Conservation (phyloP, 1,284 basidiomycete genomes). For the Cerrena zonata region DNA sequence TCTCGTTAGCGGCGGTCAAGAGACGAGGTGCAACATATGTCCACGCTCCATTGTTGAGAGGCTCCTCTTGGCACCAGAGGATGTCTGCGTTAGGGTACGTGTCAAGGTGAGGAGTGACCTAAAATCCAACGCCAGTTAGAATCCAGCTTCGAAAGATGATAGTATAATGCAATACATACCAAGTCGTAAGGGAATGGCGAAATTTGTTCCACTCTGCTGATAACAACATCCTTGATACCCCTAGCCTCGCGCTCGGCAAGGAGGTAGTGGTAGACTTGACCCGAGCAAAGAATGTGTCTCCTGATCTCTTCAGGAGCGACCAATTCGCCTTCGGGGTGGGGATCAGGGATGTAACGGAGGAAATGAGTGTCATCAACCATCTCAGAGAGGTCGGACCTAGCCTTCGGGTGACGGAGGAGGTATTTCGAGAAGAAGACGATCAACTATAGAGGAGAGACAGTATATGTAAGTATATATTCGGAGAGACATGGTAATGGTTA, state of each 20-base stretch:
- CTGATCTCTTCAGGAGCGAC: slow-evolving; percentile 82
- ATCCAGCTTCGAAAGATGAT: no score
- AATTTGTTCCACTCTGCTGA: slow-evolving; percentile 90
- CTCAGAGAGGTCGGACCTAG: slow-evolving; percentile 81
- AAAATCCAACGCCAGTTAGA: not conserved
- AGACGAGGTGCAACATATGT: slow-evolving; percentile 87
- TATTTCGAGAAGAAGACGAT: slow-evolving; percentile 96
- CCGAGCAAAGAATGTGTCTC: slow-evolving; percentile 86
- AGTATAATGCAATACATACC: slow-evolving; percentile 36
- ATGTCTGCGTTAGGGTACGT: slow-evolving; percentile 92
- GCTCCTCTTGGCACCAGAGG: slow-evolving; percentile 91
- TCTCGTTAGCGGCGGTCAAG: slow-evolving; percentile 77
- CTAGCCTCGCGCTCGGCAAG: slow-evolving; percentile 84
- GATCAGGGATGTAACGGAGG: slow-evolving; percentile 88
- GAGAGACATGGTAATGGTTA: slow-evolving; percentile 3
- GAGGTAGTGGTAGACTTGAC: slow-evolving; percentile 91
- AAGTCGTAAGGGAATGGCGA: slow-evolving; percentile 95
- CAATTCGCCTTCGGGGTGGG: slow-evolving; percentile 58
- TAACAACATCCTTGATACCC: slow-evolving; percentile 87
- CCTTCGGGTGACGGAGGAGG: slow-evolving; percentile 87
- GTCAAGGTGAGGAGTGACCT: slow-evolving; percentile 86
- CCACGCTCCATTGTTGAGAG: slow-evolving; percentile 91
- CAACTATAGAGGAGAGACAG: slow-evolving; percentile 43
- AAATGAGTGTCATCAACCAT: slow-evolving; percentile 87
- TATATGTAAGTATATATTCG: not conserved